Evolutionary conservation across 306 rosid genomes (phyloP), one percentile per base, ranked within the genome.

Genomic region (Trifolium dubium): DNA sequence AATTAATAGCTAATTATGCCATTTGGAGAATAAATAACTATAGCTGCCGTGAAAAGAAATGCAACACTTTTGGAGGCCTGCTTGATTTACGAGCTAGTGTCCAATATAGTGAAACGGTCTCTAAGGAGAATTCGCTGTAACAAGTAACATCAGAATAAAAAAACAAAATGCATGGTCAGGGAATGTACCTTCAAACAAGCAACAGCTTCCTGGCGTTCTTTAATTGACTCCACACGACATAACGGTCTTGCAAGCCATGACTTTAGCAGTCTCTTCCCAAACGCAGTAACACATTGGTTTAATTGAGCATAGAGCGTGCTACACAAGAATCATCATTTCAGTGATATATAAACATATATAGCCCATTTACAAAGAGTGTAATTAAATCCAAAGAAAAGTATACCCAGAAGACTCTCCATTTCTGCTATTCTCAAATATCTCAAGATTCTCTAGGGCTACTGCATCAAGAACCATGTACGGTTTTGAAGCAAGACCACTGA

Each of bases 211-310:
- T 94, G 97, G 73, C 97, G 96, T 66, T 86, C 90, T 86, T 81
- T 84, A 50, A 94, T 89, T 73, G 85, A 75, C 81, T 92, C 95
- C 30, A 81, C 82, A 53, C 81, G 85, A 86, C 77, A 87, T 64
- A 92, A 84, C 76, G 99, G 97, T 62, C 97, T 92, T 23, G 96
- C 99, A 86, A 92, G 92, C 99, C 99, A 94, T 47, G 93, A 73
- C 81, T 81, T 94, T 41, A 94, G 92, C 84, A 94, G 77, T 82
- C 99, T 88, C 85, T 88, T 94, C 70, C 99, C 99, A 88, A 89
- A 87, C 35, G 97, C 95, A 5, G 99, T 92, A 71, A 89, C 92
- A 79, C 99, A 94, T 69, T 94, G 93, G 86, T 92, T 89, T 78
- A 94, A 70, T 76, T 89, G 99, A 54, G 92, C 85, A 77, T 88